Base-by-base conservation (phyloP, 1,284 basidiomycete species). In the Trametes pubescens region DNA sequence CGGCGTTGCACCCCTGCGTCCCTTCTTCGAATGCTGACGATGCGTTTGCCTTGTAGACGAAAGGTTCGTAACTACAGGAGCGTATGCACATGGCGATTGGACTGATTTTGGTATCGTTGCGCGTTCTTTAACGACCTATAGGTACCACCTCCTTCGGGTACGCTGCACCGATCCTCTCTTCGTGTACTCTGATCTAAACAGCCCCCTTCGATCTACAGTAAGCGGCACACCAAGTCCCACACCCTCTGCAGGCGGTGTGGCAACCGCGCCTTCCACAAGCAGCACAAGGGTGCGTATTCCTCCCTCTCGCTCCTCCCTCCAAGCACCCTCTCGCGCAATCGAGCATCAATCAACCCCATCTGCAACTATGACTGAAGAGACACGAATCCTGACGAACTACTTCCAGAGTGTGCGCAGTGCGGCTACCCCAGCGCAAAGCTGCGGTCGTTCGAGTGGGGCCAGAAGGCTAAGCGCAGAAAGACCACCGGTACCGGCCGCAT, bases 391-490 rank as follows among this genome's bases (percentile, higher is more conserved):
- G 18, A 59, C 55, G 22, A 21, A 5, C 34, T 2, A 44, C 29
- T 13, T 34, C 5, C 68, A 96, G 95, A 91, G 71, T 99, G 97
- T 81, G 93, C 92, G 57, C 92, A 95, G 78, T 99, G 98, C 80
- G 98, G 97, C 64, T 99, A 96, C 84, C 97, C 97, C 61, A 84
- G 94, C 64, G 96, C 97, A 68, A 99, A 96, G 85, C 84, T 96
- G 75, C 91, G 97, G 77, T 96, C 94, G 74, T 99, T 90, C 83
- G 93, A 99, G 83, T 99, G 97, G 97, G 95, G 95, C 73, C 87
- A 91, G 79, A 99, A 99, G 89, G 97, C 96, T 65, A 98, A 99
- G 90, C 92, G 97, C 84, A 92, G 97, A 90, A 97, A 98, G 90
- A 98, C 96, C 61, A 96, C 96, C 71, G 97, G 97, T 73, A 96